Percentiles rank a stretch among this genome's conserved stretches.
phyloP scores from a whole-genome alignment of 768 basidiomycete genomes.

The Bullera alba region DNA sequence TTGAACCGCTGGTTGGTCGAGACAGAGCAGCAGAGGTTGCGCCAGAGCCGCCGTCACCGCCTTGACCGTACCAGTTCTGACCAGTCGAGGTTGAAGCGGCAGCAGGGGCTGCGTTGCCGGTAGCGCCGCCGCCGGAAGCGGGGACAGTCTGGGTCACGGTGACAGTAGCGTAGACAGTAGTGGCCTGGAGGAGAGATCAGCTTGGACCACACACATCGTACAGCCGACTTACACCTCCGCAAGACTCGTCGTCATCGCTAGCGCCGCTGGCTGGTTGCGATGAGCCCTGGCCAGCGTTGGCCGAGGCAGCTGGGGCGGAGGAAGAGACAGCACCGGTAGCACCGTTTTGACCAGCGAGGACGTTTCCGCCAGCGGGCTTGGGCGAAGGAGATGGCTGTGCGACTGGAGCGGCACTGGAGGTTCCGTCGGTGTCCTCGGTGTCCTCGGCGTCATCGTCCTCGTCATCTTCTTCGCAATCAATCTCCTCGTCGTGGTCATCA shows the following conservation, averaged over 20 bases:
- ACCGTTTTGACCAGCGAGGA: not conserved
- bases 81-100: not conserved
- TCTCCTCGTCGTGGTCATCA: not conserved
- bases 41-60: no score
- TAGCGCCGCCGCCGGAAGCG: not conserved
- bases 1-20: not conserved
- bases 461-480: not conserved
- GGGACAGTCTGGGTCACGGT: slow-evolving; percentile 11
- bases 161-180: slow-evolving; percentile 23
- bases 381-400: not conserved
- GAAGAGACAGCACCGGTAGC: not conserved
- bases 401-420: not conserved
- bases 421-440: slow-evolving; percentile 11
- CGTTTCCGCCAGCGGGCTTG: not conserved
- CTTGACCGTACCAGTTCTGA: no score
- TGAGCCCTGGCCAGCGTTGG: no score
- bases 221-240: slow-evolving; percentile 24
- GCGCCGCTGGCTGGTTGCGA: no score
- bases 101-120: slow-evolving; percentile 3
- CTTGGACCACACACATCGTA: not conserved
- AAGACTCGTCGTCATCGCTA: slow-evolving; percentile 2
- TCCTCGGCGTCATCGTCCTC: slow-evolving; percentile 12
- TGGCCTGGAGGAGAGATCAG: slow-evolving; percentile 16
- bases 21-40: not conserved
- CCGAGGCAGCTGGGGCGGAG: not conserved